Percentiles rank a stretch among this genome's conserved stretches.
Evolutionary conservation across 2,329 filamentous ascomycete species (phyloP).

Genomic region (Achaetomium macrosporum): DNA sequence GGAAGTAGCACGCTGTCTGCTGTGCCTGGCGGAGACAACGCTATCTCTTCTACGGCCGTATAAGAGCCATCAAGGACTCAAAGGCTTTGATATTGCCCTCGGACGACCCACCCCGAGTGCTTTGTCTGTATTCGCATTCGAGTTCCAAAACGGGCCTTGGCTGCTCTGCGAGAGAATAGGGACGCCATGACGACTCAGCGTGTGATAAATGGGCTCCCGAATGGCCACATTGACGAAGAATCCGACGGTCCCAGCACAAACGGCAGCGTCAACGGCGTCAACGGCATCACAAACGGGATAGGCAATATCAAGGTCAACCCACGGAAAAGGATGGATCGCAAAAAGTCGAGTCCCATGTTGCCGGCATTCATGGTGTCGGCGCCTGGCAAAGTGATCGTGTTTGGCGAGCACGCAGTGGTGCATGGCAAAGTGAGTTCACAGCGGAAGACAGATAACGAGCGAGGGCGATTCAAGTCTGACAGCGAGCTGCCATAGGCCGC

Average conservation of each 20-base stretch:
- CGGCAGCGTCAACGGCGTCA: constrained; percentile 22
- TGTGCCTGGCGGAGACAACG: neutral
- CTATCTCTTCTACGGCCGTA: constrained; percentile 12
- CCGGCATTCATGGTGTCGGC: constrained; percentile 97
- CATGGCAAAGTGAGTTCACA: constrained; percentile 71
- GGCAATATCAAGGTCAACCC: constrained; percentile 27
- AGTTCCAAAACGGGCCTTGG: neutral
- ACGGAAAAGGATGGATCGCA: constrained; percentile 44
- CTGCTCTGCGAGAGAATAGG: neutral
- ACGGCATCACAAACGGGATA: constrained; percentile 27
- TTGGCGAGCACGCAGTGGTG: constrained; percentile 96
- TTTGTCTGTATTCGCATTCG: constrained; percentile 4
- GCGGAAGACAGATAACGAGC: neutral
- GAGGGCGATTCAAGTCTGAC: constrained; percentile 10
- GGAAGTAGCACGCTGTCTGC: neutral
- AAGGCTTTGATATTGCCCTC: constrained; percentile 14
- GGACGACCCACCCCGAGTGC: neutral
- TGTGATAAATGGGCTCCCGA: constrained; percentile 9
- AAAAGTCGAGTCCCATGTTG: constrained; percentile 61
- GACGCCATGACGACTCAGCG: constrained; percentile 17
- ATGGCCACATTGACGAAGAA: constrained; percentile 14
- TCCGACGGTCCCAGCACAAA: constrained; percentile 14
- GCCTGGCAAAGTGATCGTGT: constrained; percentile 96
- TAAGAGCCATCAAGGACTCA: constrained; percentile 1
- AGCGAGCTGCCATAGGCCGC: constrained; percentile 54